Evolutionary conservation across 176 grass and related monocot genomes (phyloP).

Genomic region (Stipa capillata): DNA sequence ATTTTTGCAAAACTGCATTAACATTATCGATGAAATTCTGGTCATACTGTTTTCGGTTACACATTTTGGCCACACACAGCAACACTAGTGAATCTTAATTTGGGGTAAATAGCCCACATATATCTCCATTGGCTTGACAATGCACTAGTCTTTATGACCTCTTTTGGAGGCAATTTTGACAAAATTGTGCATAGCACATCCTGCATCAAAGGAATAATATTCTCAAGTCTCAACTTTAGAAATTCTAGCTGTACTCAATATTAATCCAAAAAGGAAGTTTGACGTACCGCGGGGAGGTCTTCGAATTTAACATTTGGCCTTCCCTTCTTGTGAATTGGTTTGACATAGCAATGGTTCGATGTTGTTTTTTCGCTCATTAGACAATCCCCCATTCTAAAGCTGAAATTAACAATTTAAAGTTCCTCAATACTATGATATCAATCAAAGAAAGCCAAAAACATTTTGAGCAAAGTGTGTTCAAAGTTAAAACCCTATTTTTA

Average conservation of each 20-base stretch:
- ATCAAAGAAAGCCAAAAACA: too few relatives aligned
- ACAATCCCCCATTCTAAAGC: not conserved
- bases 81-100: not conserved
- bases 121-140: not conserved
- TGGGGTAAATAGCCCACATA: not conserved
- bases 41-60: not conserved
- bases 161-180: not conserved
- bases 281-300: not conserved
- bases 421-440: too few relatives aligned
- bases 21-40: not conserved
- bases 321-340: not conserved
- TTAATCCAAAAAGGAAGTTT: not conserved
- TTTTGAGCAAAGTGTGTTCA: too few relatives aligned
- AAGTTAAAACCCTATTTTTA: too few relatives aligned
- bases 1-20: not conserved
- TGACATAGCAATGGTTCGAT: not conserved
- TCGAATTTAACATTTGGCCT: not conserved
- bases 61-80: not conserved
- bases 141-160: not conserved
- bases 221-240: not conserved
- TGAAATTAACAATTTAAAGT: too few relatives aligned
- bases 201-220: not conserved
- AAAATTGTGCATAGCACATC: not conserved
- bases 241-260: not conserved
- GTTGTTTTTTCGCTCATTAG: not conserved